Conservation (phyloP, 345 rosid species). For the Syzygium aqueum region DNA sequence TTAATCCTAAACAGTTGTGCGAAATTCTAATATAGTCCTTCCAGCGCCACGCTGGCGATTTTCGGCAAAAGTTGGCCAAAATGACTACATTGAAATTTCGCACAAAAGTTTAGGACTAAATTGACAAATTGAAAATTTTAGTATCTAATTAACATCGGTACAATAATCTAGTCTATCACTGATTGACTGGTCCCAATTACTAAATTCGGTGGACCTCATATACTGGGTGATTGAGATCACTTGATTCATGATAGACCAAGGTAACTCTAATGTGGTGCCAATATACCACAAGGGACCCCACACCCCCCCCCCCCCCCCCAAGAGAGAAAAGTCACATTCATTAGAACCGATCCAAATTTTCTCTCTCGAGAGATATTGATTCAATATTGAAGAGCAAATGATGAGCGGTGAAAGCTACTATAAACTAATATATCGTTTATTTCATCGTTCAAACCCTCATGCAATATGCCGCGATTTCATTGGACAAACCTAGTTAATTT, state of each 20-base stretch:
- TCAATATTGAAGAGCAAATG: neutral
- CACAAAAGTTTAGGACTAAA: neutral
- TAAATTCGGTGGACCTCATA: neutral
- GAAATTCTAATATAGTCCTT: no score
- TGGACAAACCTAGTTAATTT: neutral
- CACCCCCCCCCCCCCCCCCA: no score
- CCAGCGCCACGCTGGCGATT: no score
- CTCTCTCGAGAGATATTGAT: neutral
- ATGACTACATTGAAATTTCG: neutral
- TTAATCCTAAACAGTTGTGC: no score
- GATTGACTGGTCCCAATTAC: neutral
- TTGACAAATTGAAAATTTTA: neutral
- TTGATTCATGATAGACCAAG: neutral
- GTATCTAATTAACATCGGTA: neutral
- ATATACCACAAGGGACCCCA: neutral
- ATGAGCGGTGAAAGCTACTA: neutral
- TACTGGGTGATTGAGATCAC: neutral
- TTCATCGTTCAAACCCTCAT: neutral
- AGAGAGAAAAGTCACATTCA: neutral
- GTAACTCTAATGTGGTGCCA: neutral
- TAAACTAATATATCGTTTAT: neutral
- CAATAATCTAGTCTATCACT: neutral
- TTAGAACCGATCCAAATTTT: neutral
- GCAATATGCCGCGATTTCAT: neutral
- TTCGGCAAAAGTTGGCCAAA: fast-evolving